Base-by-base conservation (phyloP, 148 eudicot species). In the Vaccinium vitisidaea region DNA sequence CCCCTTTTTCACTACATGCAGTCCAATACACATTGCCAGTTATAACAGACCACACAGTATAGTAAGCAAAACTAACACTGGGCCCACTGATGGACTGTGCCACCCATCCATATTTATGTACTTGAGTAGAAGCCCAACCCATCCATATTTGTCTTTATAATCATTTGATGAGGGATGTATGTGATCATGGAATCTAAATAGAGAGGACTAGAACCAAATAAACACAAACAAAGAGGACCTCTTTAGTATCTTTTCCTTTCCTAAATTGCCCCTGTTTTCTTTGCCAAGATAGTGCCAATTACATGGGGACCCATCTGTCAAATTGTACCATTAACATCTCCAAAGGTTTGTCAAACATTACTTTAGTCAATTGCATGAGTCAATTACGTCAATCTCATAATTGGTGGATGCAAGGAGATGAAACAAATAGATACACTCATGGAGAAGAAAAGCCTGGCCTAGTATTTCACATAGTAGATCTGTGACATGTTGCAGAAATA, bases 321-420 rank as follows among this genome's bases (percentile, higher is more conserved):
- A 53, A 53, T 43, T 43, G 46, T 43, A 69, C 16, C 5, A 69
- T 69, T 27, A 69, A 30, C 13, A 30, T 69, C 74, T 69, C 43
- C 18, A 69, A 69, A 14, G 43, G 43, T 43, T 13, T 13, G 74
- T 27, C 74, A 69, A 69, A 63, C 27, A n/a, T 5, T 27, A 12
- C 39, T 27, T 27, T 4, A 5, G 73, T 25, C 43, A 27, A 69
- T 27, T 18, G 13, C 74, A 27, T 13, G 43, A 6, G 43, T 32
- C 43, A 30, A 4, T 13, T 13, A 13, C 5, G 39, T 12, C 74
- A 27, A 13, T 43, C 18, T 69, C 43, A 27, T 36, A 36, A 36
- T 30, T 27, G 39, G 74, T 69, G 39, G 74, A 69, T 69, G 74
- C 74, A 69, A 69, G 74, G 74, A 69, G 74, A 69, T 27, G 74